Evolutionary conservation across 129 eudicot species (phyloP), one percentile per base, ranked within the genome.

Genomic region (Artemisia argyi): DNA sequence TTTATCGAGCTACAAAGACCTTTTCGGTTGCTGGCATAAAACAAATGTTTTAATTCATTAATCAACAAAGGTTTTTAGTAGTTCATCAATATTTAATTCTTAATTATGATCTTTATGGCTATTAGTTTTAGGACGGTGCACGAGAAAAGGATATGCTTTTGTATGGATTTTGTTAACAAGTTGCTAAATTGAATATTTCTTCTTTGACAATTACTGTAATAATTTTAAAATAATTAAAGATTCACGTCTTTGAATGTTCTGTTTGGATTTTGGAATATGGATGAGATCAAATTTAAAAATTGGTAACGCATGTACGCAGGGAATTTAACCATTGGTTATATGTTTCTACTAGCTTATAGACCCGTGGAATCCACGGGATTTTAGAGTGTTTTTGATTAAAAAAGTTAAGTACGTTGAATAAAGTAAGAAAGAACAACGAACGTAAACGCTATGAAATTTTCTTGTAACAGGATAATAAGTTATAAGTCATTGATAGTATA

Each of bases 221-320:
- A 0, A 57, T 52, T 13, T 22, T 53, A 51, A 7, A 69, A 7
- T 52, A 69, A 28, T 17, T 54, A 69, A 32, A 19, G 50, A 69
- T 69, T 54, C 52, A 32, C n/a, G 18, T 69, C 30, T 54, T 32
- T 69, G 51, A 35, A 69, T 28, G 73, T 52, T 15, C n/a, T 50
- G 61, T 56, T 57, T 57, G 57, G 57, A 52, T 52, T 11, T 61
- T 61, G n/a, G 26, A 15, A 42, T 66, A 17, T 52, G 61, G 62
- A 67, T 22, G 72, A 67, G 10, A 39, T 60, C 44, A 60, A 60
- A 47, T 46, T 2, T 11, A 67, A 16, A 52, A 18, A 19, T 57
- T 11, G 62, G 54, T 22, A 16, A 63, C 8, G 12, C 53, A 18
- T 1, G 24, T 5, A 17, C 53, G 16, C 49, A 64, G 8, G 53